Evolutionary conservation across 208 protist species (phyloP).

Genomic region (Acanthamoeba culbertsoni): DNA sequence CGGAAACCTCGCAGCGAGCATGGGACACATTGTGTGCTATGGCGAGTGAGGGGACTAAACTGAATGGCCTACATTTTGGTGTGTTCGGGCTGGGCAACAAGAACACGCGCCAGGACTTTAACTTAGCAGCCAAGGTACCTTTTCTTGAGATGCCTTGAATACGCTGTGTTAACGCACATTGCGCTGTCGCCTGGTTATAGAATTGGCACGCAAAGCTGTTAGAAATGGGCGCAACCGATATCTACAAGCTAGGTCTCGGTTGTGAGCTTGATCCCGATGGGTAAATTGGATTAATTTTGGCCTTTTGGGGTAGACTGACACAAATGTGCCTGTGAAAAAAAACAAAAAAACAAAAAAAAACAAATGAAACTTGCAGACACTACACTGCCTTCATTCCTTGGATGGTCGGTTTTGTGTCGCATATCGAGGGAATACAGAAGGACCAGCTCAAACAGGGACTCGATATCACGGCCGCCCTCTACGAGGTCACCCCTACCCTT

Average conservation of each 20-base stretch:
- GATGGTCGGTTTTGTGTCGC: constrained; percentile 21
- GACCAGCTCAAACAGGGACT: neutral
- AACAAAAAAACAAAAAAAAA: neutral
- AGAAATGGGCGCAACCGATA: neutral
- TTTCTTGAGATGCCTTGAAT: neutral
- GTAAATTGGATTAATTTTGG: neutral
- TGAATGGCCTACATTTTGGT: neutral
- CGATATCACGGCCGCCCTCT: neutral
- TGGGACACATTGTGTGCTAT: neutral
- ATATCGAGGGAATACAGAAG: neutral
- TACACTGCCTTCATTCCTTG: constrained; percentile 36
- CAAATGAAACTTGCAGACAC: neutral
- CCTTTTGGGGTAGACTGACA: neutral
- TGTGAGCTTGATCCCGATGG: constrained; percentile 29
- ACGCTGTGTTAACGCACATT: neutral
- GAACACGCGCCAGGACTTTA: constrained; percentile 44
- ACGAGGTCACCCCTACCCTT: neutral
- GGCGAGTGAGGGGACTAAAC: no score
- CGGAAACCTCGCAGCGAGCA: neutral
- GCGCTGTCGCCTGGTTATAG: neutral
- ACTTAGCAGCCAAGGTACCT: neutral
- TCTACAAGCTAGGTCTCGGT: neutral
- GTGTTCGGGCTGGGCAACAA: constrained; percentile 53
- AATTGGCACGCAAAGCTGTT: neutral
- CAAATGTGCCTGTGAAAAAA: neutral